Evolutionary conservation across 2,329 filamentous ascomycete genomes (phyloP).

Genomic region (Alternaria panax): DNA sequence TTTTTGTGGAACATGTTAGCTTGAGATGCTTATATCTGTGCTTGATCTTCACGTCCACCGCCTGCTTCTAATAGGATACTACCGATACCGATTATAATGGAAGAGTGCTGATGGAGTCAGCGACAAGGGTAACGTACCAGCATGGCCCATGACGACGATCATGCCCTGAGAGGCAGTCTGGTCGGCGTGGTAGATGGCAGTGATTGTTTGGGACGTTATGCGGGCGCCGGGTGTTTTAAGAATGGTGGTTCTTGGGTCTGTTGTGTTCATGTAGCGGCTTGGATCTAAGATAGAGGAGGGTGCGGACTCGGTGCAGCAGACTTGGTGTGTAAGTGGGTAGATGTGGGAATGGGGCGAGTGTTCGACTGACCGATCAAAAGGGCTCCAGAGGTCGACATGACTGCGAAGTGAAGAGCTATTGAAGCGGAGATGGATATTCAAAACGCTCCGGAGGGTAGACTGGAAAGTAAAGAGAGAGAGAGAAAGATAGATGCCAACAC

Average conservation of each 20-base stretch:
- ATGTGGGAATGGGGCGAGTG: neutral
- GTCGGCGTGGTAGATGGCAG: slow-evolving; percentile 22
- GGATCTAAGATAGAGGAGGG: slow-evolving; percentile 17
- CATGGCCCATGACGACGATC: slow-evolving; percentile 33
- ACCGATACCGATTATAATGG: too few species aligned
- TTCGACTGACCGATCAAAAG: neutral
- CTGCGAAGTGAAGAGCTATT: neutral
- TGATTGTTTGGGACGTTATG: slow-evolving; percentile 6
- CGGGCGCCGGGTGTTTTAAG: slow-evolving; percentile 28
- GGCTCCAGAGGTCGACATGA: neutral
- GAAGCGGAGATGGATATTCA: neutral
- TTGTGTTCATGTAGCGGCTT: slow-evolving; percentile 29
- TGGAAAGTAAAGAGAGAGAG: too few species aligned
- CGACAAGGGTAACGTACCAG: slow-evolving; percentile 11
- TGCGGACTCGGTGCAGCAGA: slow-evolving; percentile 7
- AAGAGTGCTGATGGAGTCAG: too few species aligned
- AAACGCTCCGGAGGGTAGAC: too few species aligned
- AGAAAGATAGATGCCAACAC: too few species aligned
- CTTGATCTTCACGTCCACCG: too few species aligned
- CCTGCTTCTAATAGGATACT: too few species aligned
- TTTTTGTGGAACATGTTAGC: neutral
- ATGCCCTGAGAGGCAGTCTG: slow-evolving; percentile 23
- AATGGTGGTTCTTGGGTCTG: slow-evolving; percentile 20
- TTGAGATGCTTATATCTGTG: neutral
- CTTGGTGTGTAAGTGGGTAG: neutral